phyloP scores from a whole-genome alignment of 73 alveolate species.

The Stentor roeselii region DNA sequence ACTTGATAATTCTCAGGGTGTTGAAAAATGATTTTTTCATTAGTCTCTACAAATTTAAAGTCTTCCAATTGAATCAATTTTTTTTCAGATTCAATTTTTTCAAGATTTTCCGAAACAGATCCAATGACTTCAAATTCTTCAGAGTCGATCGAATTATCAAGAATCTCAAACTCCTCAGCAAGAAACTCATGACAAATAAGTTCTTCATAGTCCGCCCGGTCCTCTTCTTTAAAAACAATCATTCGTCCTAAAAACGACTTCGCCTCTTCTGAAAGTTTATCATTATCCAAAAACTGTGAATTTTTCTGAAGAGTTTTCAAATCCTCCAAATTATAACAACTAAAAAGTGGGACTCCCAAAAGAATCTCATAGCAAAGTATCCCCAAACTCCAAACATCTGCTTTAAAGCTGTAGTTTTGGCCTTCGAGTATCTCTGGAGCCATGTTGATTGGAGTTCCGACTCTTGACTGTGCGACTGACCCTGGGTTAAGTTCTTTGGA shows the following conservation, averaged over 20 bases:
- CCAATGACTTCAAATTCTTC: not conserved
- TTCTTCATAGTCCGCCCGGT: not conserved
- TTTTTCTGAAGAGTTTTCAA: not conserved
- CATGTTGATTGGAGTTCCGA: slow-evolving; percentile 43
- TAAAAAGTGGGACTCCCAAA: not conserved
- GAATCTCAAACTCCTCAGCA: not conserved
- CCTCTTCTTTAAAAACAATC: not conserved
- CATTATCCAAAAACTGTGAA: not conserved
- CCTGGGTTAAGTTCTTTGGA: slow-evolving; percentile 33
- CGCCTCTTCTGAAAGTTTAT: not conserved
- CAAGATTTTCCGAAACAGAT: not conserved
- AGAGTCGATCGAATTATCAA: not conserved
- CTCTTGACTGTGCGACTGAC: slow-evolving; percentile 18
- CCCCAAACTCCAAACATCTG: slow-evolving; percentile 45
- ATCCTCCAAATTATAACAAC: not conserved
- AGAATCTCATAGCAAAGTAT: slow-evolving; percentile 35
- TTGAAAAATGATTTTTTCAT: not conserved
- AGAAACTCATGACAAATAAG: not conserved
- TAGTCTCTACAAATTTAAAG: not conserved
- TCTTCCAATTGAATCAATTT: not conserved
- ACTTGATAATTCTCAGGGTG: too few species aligned
- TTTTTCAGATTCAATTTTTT: not conserved
- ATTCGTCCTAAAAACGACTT: too few species aligned
- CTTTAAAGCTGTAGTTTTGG: slow-evolving; percentile 22
- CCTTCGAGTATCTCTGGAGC: slow-evolving; percentile 35